Conservation (phyloP, 805 yeast species). For the Candida nitratophila region DNA sequence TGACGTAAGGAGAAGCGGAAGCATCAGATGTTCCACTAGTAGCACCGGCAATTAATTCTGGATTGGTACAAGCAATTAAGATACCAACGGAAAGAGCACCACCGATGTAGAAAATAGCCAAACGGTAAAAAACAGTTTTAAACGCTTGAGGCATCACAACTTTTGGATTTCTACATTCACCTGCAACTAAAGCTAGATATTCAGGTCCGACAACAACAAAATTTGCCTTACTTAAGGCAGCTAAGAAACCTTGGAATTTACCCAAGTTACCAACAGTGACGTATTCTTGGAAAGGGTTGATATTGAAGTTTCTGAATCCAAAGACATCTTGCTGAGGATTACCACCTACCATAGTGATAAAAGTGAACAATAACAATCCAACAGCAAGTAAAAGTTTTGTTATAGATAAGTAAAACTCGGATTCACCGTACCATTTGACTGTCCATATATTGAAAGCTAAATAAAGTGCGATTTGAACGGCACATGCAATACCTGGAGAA, state of each 20-base stretch:
- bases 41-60: conserved; percentile 35
- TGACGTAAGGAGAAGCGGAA: conserved; percentile 70
- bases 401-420: conserved; percentile 40
- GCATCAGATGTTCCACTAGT: conserved; percentile 59
- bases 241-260: conserved; percentile 35
- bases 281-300: conserved; percentile 33
- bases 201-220: conserved; percentile 38
- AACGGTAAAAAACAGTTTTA: conserved; percentile 35
- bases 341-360: conserved; percentile 51
- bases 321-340: conserved; percentile 44
- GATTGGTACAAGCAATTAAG: conserved; percentile 30
- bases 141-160: conserved; percentile 32
- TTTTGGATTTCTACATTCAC: conserved; percentile 37
- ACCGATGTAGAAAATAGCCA: conserved; percentile 37
- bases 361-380: conserved; percentile 42
- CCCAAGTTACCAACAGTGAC: conserved; percentile 31
- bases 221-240: conserved; percentile 30
- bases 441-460: conserved; percentile 37
- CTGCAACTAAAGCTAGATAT: conserved; percentile 36
- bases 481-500: conserved; percentile 39
- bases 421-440: conserved; percentile 44
- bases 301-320: conserved; percentile 41
- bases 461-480: conserved; percentile 35
- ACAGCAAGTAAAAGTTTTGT: conserved; percentile 41
- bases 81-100: conserved; percentile 36